Base-by-base conservation (phyloP, 176 grass and related monocot genomes). In the Echinochloa phyllopogon region DNA sequence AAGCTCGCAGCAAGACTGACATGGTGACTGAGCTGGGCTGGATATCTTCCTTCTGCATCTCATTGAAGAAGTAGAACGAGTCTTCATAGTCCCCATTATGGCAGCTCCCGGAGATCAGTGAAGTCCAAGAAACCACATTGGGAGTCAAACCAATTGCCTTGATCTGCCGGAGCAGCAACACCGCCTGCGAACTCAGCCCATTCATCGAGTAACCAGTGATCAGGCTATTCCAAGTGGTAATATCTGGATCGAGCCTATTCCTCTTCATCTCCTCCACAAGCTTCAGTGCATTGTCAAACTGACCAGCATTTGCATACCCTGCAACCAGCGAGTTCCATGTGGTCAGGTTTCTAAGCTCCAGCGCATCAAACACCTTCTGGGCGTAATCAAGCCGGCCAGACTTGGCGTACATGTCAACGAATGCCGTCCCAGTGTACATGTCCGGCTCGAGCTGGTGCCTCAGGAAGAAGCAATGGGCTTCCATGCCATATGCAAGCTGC, bases 251-350 rank as follows among this genome's bases (percentile, higher is more conserved):
- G 6, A 90, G 65, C 39, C 89, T 78, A 72, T 87, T 82, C 77
- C 53, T 75, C 85, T 94, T 89, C 94, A 94, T 97, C 41, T 78
- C 21, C 38, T 90, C 82, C 43, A 97, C 66, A 8, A 97, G 90
- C 48, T 88, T 77, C 61, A 97, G 42, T 1, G 94, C 89, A 69
- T 58, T 75, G 1, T 89, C 83, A 43, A 94, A 90, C 61, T 84
- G 58, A 4, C 77, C 86, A 1, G 66, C 85, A 14, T 69, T 90
- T 5, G 89, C 88, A 43, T 94, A 82, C 17, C 94, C 92, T 10
- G 94, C 56, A 65, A 97, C 60, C 40, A 97, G 74, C 4, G 94
- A 94, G 79, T 97, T 97, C 94, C 94, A 97, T 48, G 89, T 97
- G 61, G 79, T 69, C 44, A 90, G 65, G 84, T 97, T 97, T 82